phyloP scores from a whole-genome alignment of 495 filamentous ascomycete species.

The Thermothielavioides terrestris region DNA sequence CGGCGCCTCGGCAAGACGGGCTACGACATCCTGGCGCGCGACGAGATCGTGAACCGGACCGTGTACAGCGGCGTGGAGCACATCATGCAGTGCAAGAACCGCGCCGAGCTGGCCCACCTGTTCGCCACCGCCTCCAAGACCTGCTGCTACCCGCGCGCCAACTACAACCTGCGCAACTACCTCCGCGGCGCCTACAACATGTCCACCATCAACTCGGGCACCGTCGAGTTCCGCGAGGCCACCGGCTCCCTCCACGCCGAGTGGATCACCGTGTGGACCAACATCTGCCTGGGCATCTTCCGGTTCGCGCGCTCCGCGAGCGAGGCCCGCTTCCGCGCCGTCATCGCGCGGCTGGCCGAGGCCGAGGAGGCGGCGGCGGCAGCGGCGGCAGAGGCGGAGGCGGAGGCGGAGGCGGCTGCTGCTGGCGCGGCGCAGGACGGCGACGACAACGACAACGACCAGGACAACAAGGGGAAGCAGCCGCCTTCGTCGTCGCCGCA shows the following conservation, averaged over 20 bases:
- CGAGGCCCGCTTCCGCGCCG: not conserved
- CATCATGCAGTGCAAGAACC: not conserved
- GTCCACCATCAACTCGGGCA: not conserved
- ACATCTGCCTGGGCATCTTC: conserved; percentile 12
- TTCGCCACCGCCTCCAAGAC: not conserved
- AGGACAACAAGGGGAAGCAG: not conserved
- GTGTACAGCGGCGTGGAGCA: not conserved
- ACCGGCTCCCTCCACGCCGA: not conserved
- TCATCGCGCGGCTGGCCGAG: conserved; percentile 5
- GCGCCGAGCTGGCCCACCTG: not conserved
- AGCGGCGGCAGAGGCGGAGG: not conserved
- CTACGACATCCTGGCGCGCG: not conserved
- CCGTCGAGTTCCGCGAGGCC: conserved; percentile 20
- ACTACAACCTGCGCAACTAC: conserved; percentile 11
- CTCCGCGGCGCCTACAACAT: not conserved
- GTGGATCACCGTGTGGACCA: conserved; percentile 6
- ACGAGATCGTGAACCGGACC: not conserved
- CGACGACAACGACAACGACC: not conserved
- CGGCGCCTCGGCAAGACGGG: not conserved
- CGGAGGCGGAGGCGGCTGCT: no score
- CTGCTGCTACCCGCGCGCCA: not conserved
- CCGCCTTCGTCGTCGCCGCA: no score
- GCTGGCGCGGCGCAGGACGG: no score
- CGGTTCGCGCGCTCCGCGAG: conserved; percentile 4
- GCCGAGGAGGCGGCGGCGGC: conserved; percentile 8